phyloP scores from a whole-genome alignment of 1,284 basidiomycete genomes.

The Microstroma glucosiphilum region DNA sequence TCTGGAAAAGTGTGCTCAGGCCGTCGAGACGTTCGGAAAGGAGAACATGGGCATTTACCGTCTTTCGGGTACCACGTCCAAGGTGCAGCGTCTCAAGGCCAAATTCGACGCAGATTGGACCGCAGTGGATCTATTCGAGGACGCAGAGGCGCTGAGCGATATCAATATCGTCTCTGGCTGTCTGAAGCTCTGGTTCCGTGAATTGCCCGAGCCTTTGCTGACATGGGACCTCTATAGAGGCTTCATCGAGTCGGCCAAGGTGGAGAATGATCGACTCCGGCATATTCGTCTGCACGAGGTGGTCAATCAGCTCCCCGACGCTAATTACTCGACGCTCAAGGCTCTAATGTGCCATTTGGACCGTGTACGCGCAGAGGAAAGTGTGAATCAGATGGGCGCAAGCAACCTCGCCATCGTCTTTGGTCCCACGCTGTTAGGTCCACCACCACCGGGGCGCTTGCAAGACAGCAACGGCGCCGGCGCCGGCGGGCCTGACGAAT shows the following conservation, averaged over 20 bases:
- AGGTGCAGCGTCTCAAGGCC: slow-evolving; percentile 75
- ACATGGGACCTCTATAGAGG: slow-evolving; percentile 76
- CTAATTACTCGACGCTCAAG: slow-evolving; percentile 95
- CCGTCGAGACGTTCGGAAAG: slow-evolving; percentile 72
- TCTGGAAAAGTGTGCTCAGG: slow-evolving; percentile 79
- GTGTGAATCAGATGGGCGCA: slow-evolving; percentile 82
- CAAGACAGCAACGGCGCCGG: neutral
- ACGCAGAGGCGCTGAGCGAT: slow-evolving; percentile 58
- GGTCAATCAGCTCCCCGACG: slow-evolving; percentile 93
- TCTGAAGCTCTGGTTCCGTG: slow-evolving; percentile 91
- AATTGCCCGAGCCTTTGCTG: slow-evolving; percentile 87
- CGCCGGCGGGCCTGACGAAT: neutral
- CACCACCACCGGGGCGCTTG: slow-evolving; percentile 20
- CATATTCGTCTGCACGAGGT: slow-evolving; percentile 92
- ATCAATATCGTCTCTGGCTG: slow-evolving; percentile 93
- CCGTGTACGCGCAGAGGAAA: slow-evolving; percentile 38
- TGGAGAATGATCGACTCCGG: slow-evolving; percentile 83
- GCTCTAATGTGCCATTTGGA: slow-evolving; percentile 90
- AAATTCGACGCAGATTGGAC: slow-evolving; percentile 62
- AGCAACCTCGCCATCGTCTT: slow-evolving; percentile 95
- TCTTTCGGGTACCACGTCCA: slow-evolving; percentile 82
- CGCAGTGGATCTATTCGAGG: slow-evolving; percentile 40
- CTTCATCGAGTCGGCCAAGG: slow-evolving; percentile 89
- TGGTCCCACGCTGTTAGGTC: slow-evolving; percentile 70
- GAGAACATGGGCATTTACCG: slow-evolving; percentile 85